Evolutionary conservation across 2,329 filamentous ascomycete species (phyloP).

Genomic region (Colletotrichum sp.): DNA sequence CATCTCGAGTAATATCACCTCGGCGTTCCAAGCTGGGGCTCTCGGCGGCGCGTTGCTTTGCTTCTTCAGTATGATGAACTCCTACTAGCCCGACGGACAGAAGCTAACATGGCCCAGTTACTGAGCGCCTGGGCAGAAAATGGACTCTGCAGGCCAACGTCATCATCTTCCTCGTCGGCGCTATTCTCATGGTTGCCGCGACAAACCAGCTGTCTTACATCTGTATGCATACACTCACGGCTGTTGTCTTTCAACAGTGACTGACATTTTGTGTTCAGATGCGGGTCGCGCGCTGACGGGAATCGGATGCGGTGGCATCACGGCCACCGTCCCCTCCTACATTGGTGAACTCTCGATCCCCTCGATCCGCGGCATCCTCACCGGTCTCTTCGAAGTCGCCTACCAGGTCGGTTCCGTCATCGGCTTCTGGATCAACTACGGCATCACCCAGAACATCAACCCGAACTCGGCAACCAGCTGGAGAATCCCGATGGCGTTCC

Average conservation of each 20-base stretch:
- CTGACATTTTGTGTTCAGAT: constrained; percentile 21
- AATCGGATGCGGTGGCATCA: constrained; percentile 61
- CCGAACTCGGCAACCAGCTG: constrained; percentile 39
- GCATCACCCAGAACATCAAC: constrained; percentile 45
- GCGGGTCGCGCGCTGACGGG: constrained; percentile 62
- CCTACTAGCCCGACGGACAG: neutral
- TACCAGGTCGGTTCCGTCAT: constrained; percentile 58
- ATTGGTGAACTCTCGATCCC: constrained; percentile 67
- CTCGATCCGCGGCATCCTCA: constrained; percentile 61
- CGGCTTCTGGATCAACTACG: constrained; percentile 58
- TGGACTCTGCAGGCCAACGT: constrained; percentile 53
- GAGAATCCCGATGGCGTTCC: constrained; percentile 55
- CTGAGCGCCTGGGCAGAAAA: constrained; percentile 54
- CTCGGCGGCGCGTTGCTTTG: constrained; percentile 58
- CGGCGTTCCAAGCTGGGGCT: constrained; percentile 53
- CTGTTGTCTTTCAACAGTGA: neutral
- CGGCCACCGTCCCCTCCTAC: constrained; percentile 66
- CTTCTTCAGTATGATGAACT: constrained; percentile 35
- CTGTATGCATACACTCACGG: constrained; percentile 5
- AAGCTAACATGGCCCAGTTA: constrained; percentile 29
- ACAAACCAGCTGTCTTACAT: constrained; percentile 48
- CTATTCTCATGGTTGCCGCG: constrained; percentile 46
- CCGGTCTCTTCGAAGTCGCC: constrained; percentile 58
- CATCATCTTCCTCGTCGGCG: constrained; percentile 48
- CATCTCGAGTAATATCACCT: constrained; percentile 50